Evolutionary conservation across 31 red algal species (phyloP).

Genomic region (Endocladia muricata): DNA sequence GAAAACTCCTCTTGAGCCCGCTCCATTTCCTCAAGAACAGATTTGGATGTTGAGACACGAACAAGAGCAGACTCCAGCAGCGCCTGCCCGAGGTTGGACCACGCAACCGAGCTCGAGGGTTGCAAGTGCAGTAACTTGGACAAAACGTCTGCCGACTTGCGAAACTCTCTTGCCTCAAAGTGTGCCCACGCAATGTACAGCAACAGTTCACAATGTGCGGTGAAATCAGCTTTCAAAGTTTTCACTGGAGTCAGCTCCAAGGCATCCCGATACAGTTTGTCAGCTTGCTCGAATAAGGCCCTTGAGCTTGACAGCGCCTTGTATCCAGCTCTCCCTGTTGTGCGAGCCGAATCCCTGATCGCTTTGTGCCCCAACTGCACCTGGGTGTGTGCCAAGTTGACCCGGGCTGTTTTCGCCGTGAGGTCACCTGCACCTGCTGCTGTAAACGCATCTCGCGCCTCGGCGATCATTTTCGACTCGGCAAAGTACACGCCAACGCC

Average conservation of each 20-base stretch:
- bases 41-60: neutral
- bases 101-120: conserved; percentile 24
- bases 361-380: conserved; percentile 40
- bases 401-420: conserved; percentile 28
- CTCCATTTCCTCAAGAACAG: conserved; percentile 29
- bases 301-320: conserved; percentile 22
- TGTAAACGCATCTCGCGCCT: conserved; percentile 52
- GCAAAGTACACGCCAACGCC: conserved; percentile 69
- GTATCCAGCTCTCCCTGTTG: conserved; percentile 29
- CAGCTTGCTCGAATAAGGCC: conserved; percentile 43
- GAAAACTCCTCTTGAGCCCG: conserved; percentile 47
- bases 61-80: conserved; percentile 33
- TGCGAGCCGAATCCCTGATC: conserved; percentile 27
- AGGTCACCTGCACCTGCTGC: conserved; percentile 34
- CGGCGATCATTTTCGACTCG: conserved; percentile 34
- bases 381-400: conserved; percentile 64
- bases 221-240: conserved; percentile 13
- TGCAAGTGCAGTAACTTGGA: conserved; percentile 29
- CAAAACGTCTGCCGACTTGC: conserved; percentile 38
- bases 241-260: conserved; percentile 3
- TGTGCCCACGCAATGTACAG: conserved; percentile 42
- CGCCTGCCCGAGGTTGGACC: conserved; percentile 59
- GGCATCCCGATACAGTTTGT: conserved; percentile 56
- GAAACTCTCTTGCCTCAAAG: conserved; percentile 41
- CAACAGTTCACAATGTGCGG: conserved; percentile 34